phyloP scores from a whole-genome alignment of 2,329 filamentous ascomycete genomes.

The Aureobasidium musti region DNA sequence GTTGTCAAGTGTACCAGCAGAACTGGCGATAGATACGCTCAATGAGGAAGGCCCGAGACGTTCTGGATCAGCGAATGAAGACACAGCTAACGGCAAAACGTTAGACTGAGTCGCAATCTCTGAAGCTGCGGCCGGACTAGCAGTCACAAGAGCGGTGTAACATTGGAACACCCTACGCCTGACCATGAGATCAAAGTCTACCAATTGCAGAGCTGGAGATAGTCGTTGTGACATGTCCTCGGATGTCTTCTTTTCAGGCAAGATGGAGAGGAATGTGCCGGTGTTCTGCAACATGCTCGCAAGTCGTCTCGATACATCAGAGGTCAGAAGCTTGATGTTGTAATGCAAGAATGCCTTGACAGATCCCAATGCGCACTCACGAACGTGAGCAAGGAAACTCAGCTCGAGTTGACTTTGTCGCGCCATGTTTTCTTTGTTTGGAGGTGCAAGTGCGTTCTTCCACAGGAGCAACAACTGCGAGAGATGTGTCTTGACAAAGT shows the following conservation, averaged over 20 bases:
- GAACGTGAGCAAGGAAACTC: conserved; percentile 89
- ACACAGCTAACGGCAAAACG: conserved; percentile 82
- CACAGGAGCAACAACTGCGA: conserved; percentile 90
- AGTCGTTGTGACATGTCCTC: conserved; percentile 85
- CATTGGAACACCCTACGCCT: conserved; percentile 91
- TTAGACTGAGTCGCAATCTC: conserved; percentile 91
- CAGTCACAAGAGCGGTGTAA: conserved; percentile 85
- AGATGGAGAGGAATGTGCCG: conserved; percentile 78
- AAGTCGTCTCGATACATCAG: conserved; percentile 90
- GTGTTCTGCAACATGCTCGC: conserved; percentile 95
- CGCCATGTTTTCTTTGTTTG: conserved; percentile 84
- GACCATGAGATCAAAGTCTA: conserved; percentile 91
- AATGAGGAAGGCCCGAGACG: conserved; percentile 82
- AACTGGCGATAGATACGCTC: conserved; percentile 87
- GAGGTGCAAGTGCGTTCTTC: conserved; percentile 96
- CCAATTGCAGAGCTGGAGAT: conserved; percentile 80
- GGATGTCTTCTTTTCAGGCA: conserved; percentile 79
- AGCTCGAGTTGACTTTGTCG: conserved; percentile 83
- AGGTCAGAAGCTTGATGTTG: conserved; percentile 86
- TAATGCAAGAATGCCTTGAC: conserved; percentile 91
- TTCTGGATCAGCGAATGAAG: conserved; percentile 89
- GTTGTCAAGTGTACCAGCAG: conserved; percentile 85
- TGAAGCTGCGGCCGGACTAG: conserved; percentile 79
- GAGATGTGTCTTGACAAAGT: conserved; percentile 98
- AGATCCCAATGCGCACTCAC: conserved; percentile 89